Conservation (phyloP, 306 rosid species). For the Boehmeria nivea region DNA sequence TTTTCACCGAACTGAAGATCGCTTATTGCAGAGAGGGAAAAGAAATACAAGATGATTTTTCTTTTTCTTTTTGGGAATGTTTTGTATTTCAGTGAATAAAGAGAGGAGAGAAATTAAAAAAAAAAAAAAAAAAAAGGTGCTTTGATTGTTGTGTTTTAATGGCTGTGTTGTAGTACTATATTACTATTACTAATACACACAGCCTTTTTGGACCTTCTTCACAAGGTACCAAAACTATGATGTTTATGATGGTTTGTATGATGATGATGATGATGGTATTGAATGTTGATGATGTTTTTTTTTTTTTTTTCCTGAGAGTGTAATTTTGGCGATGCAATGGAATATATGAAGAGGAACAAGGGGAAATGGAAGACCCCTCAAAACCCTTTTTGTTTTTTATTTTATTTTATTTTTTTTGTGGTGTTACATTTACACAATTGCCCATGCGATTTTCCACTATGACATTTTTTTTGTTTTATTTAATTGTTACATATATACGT, state of each 20-base stretch:
- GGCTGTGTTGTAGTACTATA: neutral
- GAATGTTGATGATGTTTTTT: neutral
- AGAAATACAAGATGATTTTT: neutral
- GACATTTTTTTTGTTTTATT: neutral
- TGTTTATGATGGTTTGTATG: conserved; percentile 24
- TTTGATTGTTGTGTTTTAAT: too few relatives aligned
- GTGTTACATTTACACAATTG: conserved; percentile 25
- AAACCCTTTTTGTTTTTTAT: conserved; percentile 16
- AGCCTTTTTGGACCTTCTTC: conserved; percentile 62
- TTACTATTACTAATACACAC: conserved; percentile 10
- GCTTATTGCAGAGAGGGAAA: conserved; percentile 17
- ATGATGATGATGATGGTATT: conserved; percentile 25
- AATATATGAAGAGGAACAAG: conserved; percentile 2
- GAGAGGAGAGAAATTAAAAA: too few relatives aligned
- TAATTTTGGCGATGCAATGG: neutral
- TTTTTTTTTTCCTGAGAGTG: neutral
- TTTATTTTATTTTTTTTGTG: neutral
- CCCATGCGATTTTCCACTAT: conserved; percentile 19
- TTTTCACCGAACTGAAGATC: conserved; percentile 35
- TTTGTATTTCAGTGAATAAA: conserved; percentile 31
- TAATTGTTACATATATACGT: neutral
- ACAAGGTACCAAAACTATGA: conserved; percentile 49
- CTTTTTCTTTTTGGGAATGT: neutral
- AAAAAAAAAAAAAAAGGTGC: too few relatives aligned
- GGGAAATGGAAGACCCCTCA: conserved; percentile 10